A percentile compares a stretch with the other conserved stretches of the same genome.
Conservation (phyloP, 306 rosid genomes). For the Neltuma alba region DNA sequence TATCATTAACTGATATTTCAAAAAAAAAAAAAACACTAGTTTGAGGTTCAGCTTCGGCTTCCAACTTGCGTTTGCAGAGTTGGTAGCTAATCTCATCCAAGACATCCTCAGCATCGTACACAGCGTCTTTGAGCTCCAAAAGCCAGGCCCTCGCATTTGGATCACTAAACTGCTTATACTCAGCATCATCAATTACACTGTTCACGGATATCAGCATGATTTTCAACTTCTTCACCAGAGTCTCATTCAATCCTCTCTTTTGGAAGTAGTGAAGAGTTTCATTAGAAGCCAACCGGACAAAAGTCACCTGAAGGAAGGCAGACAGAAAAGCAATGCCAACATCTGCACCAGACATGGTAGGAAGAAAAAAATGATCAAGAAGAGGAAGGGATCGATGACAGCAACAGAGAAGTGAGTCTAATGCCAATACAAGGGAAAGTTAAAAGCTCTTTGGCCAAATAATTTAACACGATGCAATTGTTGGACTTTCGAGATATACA, state of each 20-base stretch:
- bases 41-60: not conserved
- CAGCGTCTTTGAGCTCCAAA: conserved; percentile 14
- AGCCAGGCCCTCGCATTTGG: not conserved
- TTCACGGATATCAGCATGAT: not conserved
- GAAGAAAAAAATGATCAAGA: not conserved
- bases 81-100: not conserved
- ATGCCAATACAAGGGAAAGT: too few species aligned
- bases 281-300: not conserved
- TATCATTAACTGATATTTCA: too few species aligned
- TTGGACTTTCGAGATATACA: too few species aligned
- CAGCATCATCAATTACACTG: not conserved
- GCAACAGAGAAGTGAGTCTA: not conserved
- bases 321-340: conserved; percentile 36
- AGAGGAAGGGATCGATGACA: not conserved
- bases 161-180: not conserved
- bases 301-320: not conserved
- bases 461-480: too few species aligned
- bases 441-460: too few species aligned
- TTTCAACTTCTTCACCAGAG: not conserved
- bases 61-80: not conserved
- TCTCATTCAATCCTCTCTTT: not conserved
- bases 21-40: too few species aligned
- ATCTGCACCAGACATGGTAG: conserved; percentile 28
- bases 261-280: not conserved
- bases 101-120: conserved; percentile 12